Evolutionary conservation across 257 asterid genomes (phyloP).

Genomic region (Petunia axillaris): DNA sequence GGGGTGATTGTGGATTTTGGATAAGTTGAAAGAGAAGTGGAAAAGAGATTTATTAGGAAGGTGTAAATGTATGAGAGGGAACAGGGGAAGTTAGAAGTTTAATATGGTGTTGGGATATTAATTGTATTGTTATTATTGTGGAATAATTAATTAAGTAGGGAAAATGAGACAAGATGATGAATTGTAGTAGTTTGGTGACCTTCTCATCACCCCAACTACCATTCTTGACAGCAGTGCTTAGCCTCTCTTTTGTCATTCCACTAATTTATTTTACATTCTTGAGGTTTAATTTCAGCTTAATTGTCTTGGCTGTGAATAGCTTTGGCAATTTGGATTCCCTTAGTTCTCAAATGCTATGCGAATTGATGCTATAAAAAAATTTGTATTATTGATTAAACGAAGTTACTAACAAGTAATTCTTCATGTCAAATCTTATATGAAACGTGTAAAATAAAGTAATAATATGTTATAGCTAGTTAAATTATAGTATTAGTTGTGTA

Average conservation of each 20-base stretch:
- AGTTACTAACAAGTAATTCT: too few relatives aligned
- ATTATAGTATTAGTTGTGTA: too few relatives aligned
- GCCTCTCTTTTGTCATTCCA: slow-evolving; percentile 37
- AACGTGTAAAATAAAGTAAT: too few relatives aligned
- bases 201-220: slow-evolving; percentile 58
- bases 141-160: slow-evolving; percentile 26
- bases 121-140: not conserved
- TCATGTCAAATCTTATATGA: too few relatives aligned
- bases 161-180: slow-evolving; percentile 25
- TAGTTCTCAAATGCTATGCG: too few relatives aligned
- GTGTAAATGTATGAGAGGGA: slow-evolving; percentile 9
- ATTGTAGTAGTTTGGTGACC: slow-evolving; percentile 56
- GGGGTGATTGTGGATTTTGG: not conserved
- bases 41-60: slow-evolving; percentile 2
- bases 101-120: slow-evolving; percentile 21
- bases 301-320: not conserved
- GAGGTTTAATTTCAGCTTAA: not conserved
- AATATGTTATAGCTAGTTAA: too few relatives aligned
- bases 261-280: not conserved
- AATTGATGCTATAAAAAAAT: too few relatives aligned
- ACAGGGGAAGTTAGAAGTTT: slow-evolving; percentile 29
- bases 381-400: too few relatives aligned
- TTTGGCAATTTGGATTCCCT: too few relatives aligned
- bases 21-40: not conserved
- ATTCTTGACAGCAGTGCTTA: slow-evolving; percentile 46